Evolutionary conservation across 169 alveolate species (phyloP).

Genomic region (Cryptosporidium andersoni): DNA sequence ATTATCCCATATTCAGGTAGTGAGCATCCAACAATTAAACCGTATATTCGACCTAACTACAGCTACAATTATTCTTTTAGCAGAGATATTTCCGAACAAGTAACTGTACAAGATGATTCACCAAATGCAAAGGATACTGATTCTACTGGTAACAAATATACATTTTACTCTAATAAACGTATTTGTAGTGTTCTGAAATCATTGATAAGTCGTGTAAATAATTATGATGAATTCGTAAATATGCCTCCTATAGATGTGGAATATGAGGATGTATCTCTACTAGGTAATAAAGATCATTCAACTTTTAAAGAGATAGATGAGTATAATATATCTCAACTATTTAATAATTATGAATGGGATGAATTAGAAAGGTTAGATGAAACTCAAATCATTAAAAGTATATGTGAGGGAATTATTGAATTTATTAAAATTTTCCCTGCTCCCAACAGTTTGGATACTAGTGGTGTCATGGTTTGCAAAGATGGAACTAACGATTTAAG

Average conservation of each 20-base stretch:
- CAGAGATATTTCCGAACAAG: background rate
- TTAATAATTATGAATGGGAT: background rate
- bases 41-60: background rate
- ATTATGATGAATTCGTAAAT: background rate
- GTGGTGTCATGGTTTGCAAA: background rate
- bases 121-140: constrained; percentile 7
- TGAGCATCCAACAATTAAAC: background rate
- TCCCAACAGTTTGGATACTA: background rate
- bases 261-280: background rate
- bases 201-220: constrained; percentile 7
- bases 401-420: constrained; percentile 29
- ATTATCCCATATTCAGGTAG: constrained; percentile 22
- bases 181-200: constrained; percentile 18
- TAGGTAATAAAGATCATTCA: background rate
- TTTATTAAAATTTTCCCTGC: background rate
- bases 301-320: background rate
- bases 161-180: constrained; percentile 13
- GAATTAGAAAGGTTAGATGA: background rate
- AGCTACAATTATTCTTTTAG: background rate
- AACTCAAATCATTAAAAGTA: background rate
- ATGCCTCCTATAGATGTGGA: background rate
- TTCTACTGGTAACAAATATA: constrained; percentile 19
- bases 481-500: background rate
- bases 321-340: background rate
- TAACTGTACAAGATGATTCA: background rate